phyloP scores from a whole-genome alignment of 495 filamentous ascomycete genomes.

The Xylaria castorea region DNA sequence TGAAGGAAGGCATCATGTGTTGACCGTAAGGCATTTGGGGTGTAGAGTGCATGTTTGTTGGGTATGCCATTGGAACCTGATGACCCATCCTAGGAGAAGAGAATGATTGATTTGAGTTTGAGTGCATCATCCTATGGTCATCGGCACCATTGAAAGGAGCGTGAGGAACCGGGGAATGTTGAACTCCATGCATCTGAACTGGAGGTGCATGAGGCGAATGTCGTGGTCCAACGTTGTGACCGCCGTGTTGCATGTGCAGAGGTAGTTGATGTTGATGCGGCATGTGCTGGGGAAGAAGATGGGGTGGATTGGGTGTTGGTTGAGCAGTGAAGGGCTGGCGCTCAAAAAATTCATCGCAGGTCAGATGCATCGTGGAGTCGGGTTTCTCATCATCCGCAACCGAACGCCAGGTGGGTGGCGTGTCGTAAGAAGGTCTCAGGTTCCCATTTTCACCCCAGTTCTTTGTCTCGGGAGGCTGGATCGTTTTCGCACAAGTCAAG shows the following conservation, averaged over 20 bases:
- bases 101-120: constrained; percentile 75
- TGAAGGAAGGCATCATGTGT: constrained; percentile 72
- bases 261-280: constrained; percentile 81
- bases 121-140: constrained; percentile 86
- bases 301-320: constrained; percentile 70
- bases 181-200: constrained; percentile 67
- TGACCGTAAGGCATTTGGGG: constrained; percentile 76
- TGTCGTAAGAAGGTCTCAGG: constrained; percentile 77
- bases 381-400: constrained; percentile 66
- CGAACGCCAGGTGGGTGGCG: constrained; percentile 78
- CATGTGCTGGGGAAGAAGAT: constrained; percentile 60
- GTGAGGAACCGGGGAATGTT: constrained; percentile 67
- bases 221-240: constrained; percentile 51
- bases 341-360: constrained; percentile 80
- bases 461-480: constrained; percentile 73
- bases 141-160: constrained; percentile 71
- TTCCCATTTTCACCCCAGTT: constrained; percentile 72
- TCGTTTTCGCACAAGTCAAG: constrained; percentile 71
- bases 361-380: constrained; percentile 60
- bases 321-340: constrained; percentile 60
- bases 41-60: constrained; percentile 70
- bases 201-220: constrained; percentile 68
- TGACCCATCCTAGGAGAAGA: constrained; percentile 76
- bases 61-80: constrained; percentile 71
- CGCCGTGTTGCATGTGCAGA: constrained; percentile 64